Conservation (phyloP, 106 monocot species). For the Chionographis japonica region DNA sequence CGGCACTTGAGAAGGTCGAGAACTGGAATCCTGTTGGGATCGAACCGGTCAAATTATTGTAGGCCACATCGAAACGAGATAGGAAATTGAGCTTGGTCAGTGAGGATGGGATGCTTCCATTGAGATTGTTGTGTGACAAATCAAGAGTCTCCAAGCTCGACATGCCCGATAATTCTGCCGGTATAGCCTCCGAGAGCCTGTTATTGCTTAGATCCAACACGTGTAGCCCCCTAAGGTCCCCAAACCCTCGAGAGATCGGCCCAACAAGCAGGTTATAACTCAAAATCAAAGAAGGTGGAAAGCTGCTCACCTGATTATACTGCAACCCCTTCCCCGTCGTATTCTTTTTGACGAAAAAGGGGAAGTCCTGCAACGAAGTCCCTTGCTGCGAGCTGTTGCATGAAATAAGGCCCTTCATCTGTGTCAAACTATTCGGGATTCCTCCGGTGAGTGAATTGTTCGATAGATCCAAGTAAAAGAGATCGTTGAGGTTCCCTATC, state of each 20-base stretch:
- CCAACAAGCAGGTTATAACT: slow-evolving; percentile 30
- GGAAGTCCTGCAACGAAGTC: slow-evolving; percentile 8
- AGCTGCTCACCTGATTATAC: slow-evolving; percentile 31
- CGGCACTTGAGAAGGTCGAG: slow-evolving; percentile 29
- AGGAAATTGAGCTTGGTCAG: slow-evolving; percentile 35
- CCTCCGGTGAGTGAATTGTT: slow-evolving; percentile 52
- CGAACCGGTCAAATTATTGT: slow-evolving; percentile 37
- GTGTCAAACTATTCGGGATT: slow-evolving; percentile 31
- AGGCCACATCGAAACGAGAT: slow-evolving; percentile 33
- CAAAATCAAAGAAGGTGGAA: slow-evolving; percentile 36
- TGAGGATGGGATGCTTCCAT: slow-evolving; percentile 30
- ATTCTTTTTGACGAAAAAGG: slow-evolving; percentile 29
- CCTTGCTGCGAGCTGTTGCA: background rate
- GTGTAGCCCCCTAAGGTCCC: slow-evolving; percentile 29
- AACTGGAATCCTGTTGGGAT: slow-evolving; percentile 42
- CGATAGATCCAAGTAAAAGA: slow-evolving; percentile 60
- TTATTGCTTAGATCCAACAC: slow-evolving; percentile 39
- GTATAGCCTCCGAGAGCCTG: slow-evolving; percentile 37
- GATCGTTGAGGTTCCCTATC: slow-evolving; percentile 26
- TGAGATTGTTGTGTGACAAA: slow-evolving; percentile 48
- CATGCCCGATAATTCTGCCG: slow-evolving; percentile 37
- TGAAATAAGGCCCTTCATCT: slow-evolving; percentile 21
- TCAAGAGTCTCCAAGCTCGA: slow-evolving; percentile 36
- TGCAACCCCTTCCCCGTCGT: slow-evolving; percentile 12
- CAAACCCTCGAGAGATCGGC: slow-evolving; percentile 22